Evolutionary conservation across 2,329 filamentous ascomycete genomes (phyloP), one percentile per base, ranked within the genome.

Genomic region (Curvularia eragrostidis): DNA sequence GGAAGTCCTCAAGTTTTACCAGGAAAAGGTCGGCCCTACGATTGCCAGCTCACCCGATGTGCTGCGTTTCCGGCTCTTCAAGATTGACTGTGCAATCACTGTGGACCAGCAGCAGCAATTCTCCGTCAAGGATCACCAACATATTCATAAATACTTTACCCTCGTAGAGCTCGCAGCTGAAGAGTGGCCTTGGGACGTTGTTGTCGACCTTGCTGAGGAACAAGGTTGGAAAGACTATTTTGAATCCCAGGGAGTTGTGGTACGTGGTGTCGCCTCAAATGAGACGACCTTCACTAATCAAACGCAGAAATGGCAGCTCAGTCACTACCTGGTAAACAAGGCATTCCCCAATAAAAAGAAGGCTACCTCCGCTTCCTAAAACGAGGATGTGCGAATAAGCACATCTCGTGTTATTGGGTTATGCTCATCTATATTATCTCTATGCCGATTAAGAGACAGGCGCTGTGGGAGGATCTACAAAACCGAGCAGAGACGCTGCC

Each of bases 161-260:
- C 30, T 62, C 3, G 58, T 60, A 8, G 64, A 66, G 47, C 42
- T 65, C 21, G 62, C 55, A 32, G 58, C 58, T 3, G 62, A 65
- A 26, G 53, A 66, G 30, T 65, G 60, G 62, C 64, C 62, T 10
- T 66, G 64, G 64, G 64, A 63, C 24, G 55, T 53, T 30, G 54
- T 66, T n/a, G 34, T 66, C 44, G 58, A 59, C 7, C 54, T 66
- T 50, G 60, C 58, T 1, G 54, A 65, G 10, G 50, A 58, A 15
- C 19, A 48, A 18, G 39, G 54, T 7, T 66, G 64, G 64, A 50
- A 50, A 24, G 23, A 54, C 6, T 66, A 56, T 15, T 66, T 66
- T 36, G 64, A 66, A 41, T 23, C 26, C 1, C 59, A 63, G 28
- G 30, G 34, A 9, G 49, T 53, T 9, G 62, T 65, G 36, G 64